Base-by-base conservation (phyloP, 345 rosid species). In the Rubroshorea leprosula region DNA sequence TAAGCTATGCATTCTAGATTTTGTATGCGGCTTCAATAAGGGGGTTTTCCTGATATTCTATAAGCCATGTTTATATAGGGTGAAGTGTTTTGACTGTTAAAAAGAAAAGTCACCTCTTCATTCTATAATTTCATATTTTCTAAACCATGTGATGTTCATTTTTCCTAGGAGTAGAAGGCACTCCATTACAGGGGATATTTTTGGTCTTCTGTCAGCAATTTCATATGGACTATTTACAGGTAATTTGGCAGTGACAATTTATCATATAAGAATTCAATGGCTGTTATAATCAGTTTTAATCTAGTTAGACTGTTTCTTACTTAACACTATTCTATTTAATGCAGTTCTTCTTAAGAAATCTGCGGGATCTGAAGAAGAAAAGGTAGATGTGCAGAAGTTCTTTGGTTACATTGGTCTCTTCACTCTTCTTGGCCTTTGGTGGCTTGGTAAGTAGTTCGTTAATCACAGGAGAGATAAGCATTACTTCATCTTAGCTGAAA, bases 391-490 rank as follows among this genome's bases (percentile, higher is more conserved):
- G 69, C 87, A 77, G 49, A 84, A 77, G 61, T 53, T 72, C 61
- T 81, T 79, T 6, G 91, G 91, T 56, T 84, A 63, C 53, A 71
- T 84, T 22, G 87, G 91, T 23, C 79, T 85, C 18, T 80, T 85
- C 59, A 52, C 78, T 22, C 62, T 82, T 63, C 61, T 85, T 23
- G 83, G 85, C 68, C 70, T 82, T 49, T 85, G 91, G 85, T 85
- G 91, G 91, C 79, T 84, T 12, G 67, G 90, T 84, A 64, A 69
- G 78, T 61, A 62, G 46, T 23, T 46, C 22, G 12, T 23, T 39
- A 22, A 49, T 29, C 46, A 47, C 63, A 26, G 21, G n/a, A n/a
- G n/a, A n/a, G n/a, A n/a, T n/a, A n/a, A n/a, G n/a, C n/a, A n/a
- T n/a, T n/a, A n/a, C n/a, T n/a, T n/a, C n/a, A n/a, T n/a, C n/a